phyloP scores from a whole-genome alignment of 176 grass and related monocot species.

The Phoenix roebelenii region DNA sequence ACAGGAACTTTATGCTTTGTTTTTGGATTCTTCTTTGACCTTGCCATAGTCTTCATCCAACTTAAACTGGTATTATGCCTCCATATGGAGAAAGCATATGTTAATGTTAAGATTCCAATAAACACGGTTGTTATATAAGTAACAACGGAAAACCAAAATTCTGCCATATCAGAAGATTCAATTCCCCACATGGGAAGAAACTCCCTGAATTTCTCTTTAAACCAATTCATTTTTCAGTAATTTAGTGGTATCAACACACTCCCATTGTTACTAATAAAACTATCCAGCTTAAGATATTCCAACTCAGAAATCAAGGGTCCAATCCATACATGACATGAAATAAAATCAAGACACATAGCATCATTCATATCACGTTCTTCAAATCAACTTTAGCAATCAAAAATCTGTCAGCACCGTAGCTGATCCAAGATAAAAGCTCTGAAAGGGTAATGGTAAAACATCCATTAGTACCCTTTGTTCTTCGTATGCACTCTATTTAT shows the following conservation, averaged over 20 bases:
- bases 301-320: too few species aligned
- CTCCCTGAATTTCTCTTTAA: slow-evolving; percentile 26
- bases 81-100: slow-evolving; percentile 42
- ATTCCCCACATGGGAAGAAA: slow-evolving; percentile 8
- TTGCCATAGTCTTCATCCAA: slow-evolving; percentile 46
- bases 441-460: too few species aligned
- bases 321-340: too few species aligned
- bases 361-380: too few species aligned
- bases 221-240: slow-evolving; percentile 18
- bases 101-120: slow-evolving; percentile 32
- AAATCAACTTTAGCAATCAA: too few species aligned
- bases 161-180: slow-evolving; percentile 18
- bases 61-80: slow-evolving; percentile 44
- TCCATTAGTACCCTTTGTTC: too few species aligned
- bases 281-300: too few species aligned
- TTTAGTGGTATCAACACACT: not conserved
- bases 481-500: too few species aligned
- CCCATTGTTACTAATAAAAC: too few species aligned
- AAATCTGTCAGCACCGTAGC: too few species aligned
- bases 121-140: slow-evolving; percentile 23
- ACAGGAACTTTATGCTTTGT: slow-evolving; percentile 4
- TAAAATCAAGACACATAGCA: too few species aligned
- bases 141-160: slow-evolving; percentile 37
- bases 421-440: too few species aligned
- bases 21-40: slow-evolving; percentile 12